Percentiles rank a stretch among this genome's conserved stretches.
Conservation (phyloP, 2,329 filamentous ascomycete species). For the Verticillium tricorpus region DNA sequence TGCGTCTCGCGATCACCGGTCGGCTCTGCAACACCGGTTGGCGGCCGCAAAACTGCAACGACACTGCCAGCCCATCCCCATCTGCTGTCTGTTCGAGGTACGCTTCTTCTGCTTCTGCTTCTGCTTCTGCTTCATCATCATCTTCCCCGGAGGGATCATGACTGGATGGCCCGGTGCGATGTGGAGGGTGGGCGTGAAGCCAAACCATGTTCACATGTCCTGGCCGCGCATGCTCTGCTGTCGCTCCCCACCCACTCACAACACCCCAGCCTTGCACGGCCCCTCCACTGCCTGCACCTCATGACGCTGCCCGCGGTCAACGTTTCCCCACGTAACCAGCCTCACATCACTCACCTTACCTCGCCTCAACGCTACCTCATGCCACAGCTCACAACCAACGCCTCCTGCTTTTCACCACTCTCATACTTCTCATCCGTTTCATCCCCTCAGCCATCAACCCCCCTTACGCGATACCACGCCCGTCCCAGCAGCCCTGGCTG, state of each 20-base stretch:
- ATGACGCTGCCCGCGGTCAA: background rate
- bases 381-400: background rate
- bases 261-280: background rate
- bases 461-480: background rate
- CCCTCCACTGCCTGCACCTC: background rate
- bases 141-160: no score
- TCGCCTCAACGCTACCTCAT: background rate
- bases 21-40: background rate
- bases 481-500: background rate
- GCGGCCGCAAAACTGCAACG: background rate
- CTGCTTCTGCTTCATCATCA: background rate
- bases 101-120: background rate
- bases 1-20: background rate
- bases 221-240: background rate
- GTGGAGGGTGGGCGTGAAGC: background rate
- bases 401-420: no score
- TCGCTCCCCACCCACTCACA: background rate
- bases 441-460: background rate
- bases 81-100: conserved; percentile 4
- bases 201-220: background rate
- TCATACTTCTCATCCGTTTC: background rate
- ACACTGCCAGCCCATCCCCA: background rate
- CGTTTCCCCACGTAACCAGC: background rate
- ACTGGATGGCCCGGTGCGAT: background rate
- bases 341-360: background rate